Base-by-base conservation (phyloP, 1,139 yeast genomes). In the Protomyces arabidopsidicola region DNA sequence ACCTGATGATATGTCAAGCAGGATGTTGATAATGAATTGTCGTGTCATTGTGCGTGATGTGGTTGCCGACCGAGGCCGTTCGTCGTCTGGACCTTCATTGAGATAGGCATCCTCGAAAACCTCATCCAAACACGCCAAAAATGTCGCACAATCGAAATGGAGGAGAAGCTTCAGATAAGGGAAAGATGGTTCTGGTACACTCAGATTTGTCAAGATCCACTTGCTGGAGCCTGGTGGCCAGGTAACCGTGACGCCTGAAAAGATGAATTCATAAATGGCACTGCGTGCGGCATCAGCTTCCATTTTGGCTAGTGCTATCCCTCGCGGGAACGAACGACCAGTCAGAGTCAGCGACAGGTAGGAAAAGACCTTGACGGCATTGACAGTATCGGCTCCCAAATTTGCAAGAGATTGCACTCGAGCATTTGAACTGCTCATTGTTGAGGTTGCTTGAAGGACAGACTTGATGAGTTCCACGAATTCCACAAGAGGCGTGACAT, bases 251-350 rank as follows among this genome's bases (percentile, higher is more conserved):
- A 79, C 73, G 1, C 84, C 85, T 55, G 77, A 77, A 71, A 90
- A 87, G 16, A 90, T 71, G 12, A 85, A 72, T 56, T 78, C 77
- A 67, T 85, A 84, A 0, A 88, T 70, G 24, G 76, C 74, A 10
- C 75, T 69, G 68, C 84, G 84, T 0, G 86, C 85, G 0, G 68
- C 52, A 0, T 66, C 59, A 9, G 71, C 69, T 1, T 64, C 60
- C 68, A 71, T 48, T 20, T 69, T 74, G 1, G 73, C 75, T 39
- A 86, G 77, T 24, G 73, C 74, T 45, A 77, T 74, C 16, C 85
- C 91, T 0, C 87, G 84, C 0, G 97, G 97, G 71, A 85, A 90
- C 66, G 86, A 86, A 58, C 90, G 76, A 0, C 96, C 95, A 0
- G 90, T 85, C 53, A 89, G 75, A n/a, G 85, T 76, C 69, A 83